These are phyloP conservation scores for Colletotrichum tanaceti DNA, from an alignment of 2,329 filamentous ascomycete genomes.

Conservation along the genomic window DNA sequence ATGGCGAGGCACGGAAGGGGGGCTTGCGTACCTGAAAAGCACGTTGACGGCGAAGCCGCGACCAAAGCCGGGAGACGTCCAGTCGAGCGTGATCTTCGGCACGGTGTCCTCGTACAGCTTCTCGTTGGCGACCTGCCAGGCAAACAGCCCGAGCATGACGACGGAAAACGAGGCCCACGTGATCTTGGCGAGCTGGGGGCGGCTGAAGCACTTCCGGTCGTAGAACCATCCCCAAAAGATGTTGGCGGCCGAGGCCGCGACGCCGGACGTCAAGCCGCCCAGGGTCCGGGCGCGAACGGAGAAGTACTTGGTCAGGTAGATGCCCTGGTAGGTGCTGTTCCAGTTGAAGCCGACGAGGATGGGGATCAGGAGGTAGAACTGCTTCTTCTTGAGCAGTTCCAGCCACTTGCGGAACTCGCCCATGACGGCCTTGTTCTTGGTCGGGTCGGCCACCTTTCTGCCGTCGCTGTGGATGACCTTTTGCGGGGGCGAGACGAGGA, in stretches of 20 bases:
- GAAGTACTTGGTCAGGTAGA: constrained; percentile 65
- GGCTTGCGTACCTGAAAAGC: constrained; percentile 53
- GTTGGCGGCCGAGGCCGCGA: constrained; percentile 58
- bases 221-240: constrained; percentile 63
- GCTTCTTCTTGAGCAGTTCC: constrained; percentile 54
- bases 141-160: constrained; percentile 57
- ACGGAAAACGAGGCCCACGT: constrained; percentile 56
- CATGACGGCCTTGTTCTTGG: constrained; percentile 52
- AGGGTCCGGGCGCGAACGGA: constrained; percentile 61
- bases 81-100: constrained; percentile 57
- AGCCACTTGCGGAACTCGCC: constrained; percentile 53
- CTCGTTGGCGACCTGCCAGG: constrained; percentile 62
- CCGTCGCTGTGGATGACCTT: constrained; percentile 57
- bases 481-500: constrained; percentile 58
- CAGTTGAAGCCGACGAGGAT: constrained; percentile 63
- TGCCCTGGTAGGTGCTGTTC: constrained; percentile 63
- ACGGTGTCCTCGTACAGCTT: constrained; percentile 55
- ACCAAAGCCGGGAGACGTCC: constrained; percentile 57
- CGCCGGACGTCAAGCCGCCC: constrained; percentile 57
- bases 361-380: constrained; percentile 61
- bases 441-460: constrained; percentile 45
- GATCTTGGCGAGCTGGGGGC: constrained; percentile 55
- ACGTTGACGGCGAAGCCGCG: constrained; percentile 61
- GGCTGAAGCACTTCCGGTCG: constrained; percentile 55
- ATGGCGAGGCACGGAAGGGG: constrained; percentile 25